Conservation (phyloP, 164 flowering plant genomes). For the Nymphaea thermarum region DNA sequence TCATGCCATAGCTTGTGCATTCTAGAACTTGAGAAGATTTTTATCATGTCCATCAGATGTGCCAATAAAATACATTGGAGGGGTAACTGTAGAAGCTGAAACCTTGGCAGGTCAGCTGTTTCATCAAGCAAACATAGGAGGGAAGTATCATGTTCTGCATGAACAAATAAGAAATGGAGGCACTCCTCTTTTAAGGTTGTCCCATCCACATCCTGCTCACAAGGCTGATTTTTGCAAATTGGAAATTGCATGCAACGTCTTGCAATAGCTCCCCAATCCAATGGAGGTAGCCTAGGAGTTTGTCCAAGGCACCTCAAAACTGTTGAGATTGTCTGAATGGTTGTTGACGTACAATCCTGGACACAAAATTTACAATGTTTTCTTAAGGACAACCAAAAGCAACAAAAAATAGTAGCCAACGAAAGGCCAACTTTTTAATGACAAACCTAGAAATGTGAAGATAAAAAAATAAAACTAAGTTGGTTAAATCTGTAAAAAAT, state of each 20-base stretch:
- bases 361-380: not conserved
- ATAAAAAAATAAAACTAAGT: no score
- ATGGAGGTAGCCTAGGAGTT: conserved; percentile 70
- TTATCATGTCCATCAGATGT: conserved; percentile 46
- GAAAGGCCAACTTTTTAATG: no score
- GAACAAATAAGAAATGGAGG: conserved; percentile 52
- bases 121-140: conserved; percentile 72
- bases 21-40: conserved; percentile 63
- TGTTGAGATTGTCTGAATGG: conserved; percentile 34
- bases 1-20: conserved; percentile 56
- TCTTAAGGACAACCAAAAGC: no score
- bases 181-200: conserved; percentile 57
- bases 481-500: no score
- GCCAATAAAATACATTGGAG: conserved; percentile 51
- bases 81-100: conserved; percentile 54
- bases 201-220: conserved; percentile 16
- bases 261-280: conserved; percentile 80
- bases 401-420: no score
- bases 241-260: conserved; percentile 82
- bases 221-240: conserved; percentile 16
- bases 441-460: no score
- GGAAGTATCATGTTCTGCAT: conserved; percentile 53
- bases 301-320: conserved; percentile 62
- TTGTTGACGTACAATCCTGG: conserved; percentile 24
- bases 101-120: conserved; percentile 62